Evolutionary conservation across 345 rosid genomes (phyloP), one percentile per base, ranked within the genome.

Genomic region (Camelina sativa): DNA sequence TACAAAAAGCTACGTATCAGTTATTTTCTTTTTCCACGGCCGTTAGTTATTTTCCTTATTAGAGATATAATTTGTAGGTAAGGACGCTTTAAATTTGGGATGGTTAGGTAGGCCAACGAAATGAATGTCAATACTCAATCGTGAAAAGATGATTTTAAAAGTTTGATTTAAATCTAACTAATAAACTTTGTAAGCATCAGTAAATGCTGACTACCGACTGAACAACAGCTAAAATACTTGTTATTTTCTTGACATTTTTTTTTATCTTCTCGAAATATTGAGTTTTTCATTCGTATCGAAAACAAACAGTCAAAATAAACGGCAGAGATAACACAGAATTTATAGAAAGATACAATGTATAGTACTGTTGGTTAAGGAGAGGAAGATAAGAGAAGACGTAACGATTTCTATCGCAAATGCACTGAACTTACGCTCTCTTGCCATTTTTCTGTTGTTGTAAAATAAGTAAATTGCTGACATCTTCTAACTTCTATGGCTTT

Each of bases 351-450:
- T 67, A 60, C 68, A 67, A 50, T 75, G 79, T 13, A 60, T 35
- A 28, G 30, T 28, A 34, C 37, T 34, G 37, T 34, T 71, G 25
- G 22, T 52, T 28, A 30, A 51, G 62, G 55, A 62, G 60, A 34
- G 8, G 37, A n/a, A 53, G 28, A 41, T 46, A 62, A 68, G 63
- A 40, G 74, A 68, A 64, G 74, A 61, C 74, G 74, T 43, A 61
- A 76, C 62, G 32, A 76, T 16, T 41, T 68, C 17, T 12, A 1
- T 61, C 4, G 20, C 10, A 68, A 44, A 76, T 76, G n/a, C 79
- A 76, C 3, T 76, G 79, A 76, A 76, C 79, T 69, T 76, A 76
- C 48, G 53, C 70, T 59, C 62, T 75, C 60, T 50, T 75, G 30
- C 52, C 43, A 56, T 41, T n/a, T 55, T 12, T 7, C 8, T 43